Evolutionary conservation across 177 flowering plant genomes (phyloP).

Genomic region (Telopea speciosissima): DNA sequence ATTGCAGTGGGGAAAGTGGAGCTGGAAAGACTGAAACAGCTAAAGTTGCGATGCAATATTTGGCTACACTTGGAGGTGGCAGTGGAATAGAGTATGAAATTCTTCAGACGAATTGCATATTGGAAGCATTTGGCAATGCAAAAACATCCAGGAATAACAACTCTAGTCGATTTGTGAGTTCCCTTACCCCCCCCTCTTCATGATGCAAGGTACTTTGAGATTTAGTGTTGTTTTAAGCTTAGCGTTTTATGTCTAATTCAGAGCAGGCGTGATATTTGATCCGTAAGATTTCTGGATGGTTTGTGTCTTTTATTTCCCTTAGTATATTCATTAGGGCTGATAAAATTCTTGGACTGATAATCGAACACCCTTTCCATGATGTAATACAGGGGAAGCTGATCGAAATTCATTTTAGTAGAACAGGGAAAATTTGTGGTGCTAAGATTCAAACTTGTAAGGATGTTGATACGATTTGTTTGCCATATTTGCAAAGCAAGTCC

Average conservation of each 20-base stretch:
- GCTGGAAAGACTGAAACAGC: slow-evolving; percentile 98
- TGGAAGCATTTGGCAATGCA: slow-evolving; percentile 99
- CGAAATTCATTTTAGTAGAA: slow-evolving; percentile 64
- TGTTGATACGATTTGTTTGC: neutral
- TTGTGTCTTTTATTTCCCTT: slow-evolving; percentile 1
- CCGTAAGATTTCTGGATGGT: neutral
- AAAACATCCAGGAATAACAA: slow-evolving; percentile 82
- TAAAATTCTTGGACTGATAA: neutral
- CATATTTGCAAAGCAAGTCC: neutral
- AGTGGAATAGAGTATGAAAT: slow-evolving; percentile 56
- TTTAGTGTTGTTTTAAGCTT: neutral
- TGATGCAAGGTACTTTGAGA: neutral
- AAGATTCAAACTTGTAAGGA: slow-evolving; percentile 81
- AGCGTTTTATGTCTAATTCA: neutral
- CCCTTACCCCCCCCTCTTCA: neutral
- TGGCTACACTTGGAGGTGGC: slow-evolving; percentile 76
- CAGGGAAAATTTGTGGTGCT: slow-evolving; percentile 77
- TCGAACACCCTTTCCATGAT: neutral
- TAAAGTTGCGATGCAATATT: slow-evolving; percentile 73
- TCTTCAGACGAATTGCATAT: slow-evolving; percentile 59
- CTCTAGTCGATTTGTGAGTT: slow-evolving; percentile 90
- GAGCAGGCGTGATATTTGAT: neutral
- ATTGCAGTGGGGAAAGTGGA: slow-evolving; percentile 90
- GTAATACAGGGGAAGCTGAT: slow-evolving; percentile 74
- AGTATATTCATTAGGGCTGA: neutral